Base-by-base conservation (phyloP, 116 monocot genomes). In the Dioscorea cayenensis region DNA sequence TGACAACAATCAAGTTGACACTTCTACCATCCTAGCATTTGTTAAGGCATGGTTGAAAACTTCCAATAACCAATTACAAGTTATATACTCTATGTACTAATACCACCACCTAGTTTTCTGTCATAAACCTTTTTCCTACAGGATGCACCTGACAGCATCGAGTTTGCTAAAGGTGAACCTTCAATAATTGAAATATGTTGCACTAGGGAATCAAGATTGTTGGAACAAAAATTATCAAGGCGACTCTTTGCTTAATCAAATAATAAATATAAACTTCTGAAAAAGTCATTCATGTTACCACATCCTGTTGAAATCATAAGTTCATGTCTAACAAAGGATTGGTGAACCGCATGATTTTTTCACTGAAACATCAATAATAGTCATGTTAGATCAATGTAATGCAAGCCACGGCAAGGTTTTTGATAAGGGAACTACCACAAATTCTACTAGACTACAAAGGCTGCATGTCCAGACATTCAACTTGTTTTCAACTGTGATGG, bases 161-260 rank as follows among this genome's bases (percentile, higher is more conserved):
- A 96, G 72, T 96, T 96, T 82, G 90, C 90, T 48, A 87, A 81
- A 70, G 96, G 96, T 11, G 71, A 70, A n/a, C n/a, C n/a, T n/a
- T n/a, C n/a, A n/a, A n/a, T n/a, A n/a, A 60, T 77, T 97, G 69
- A 83, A 93, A 18, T 90, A 97, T 80, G 67, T 93, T 69, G 97
- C 97, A 49, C 74, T 93, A 63, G 97, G 97, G 11, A 97, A 93
- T 78, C 88, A 97, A 51, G 93, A 97, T 72, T 97, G 97, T 66
- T 58, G 81, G 28, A 86, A 81, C 72, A 70, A 51, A 64, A 66
- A 88, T 74, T 97, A 97, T 71, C 80, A 64, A 87, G 96, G 92
- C 92, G 18, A 29, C 29, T 29, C n/a, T n/a, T n/a, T n/a, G n/a
- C 29, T 29, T 29, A 29, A 29, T 29, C 29, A 29, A 29, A 29